These are phyloP conservation scores for Nakaseomyces kungkrabaensis DNA, from an alignment of 1,139 yeast species.

Conservation along the genomic window DNA sequence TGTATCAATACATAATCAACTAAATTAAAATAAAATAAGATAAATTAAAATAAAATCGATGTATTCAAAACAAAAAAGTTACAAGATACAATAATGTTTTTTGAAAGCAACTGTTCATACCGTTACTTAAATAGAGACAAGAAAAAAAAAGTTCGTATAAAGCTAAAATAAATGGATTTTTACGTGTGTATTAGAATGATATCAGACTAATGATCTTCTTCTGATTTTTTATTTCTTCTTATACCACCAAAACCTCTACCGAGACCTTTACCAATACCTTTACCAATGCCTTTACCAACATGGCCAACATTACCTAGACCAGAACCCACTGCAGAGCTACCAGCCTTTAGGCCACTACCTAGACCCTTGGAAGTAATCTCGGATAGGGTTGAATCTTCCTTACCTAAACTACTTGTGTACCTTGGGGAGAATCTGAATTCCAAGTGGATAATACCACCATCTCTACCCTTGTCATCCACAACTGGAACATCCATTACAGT, in stretches of 20 bases:
- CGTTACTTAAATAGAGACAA: not conserved
- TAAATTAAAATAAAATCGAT: too few species aligned
- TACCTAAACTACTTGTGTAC: constrained; percentile 38
- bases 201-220: not conserved
- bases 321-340: constrained; percentile 33
- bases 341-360: constrained; percentile 30
- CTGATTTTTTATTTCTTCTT: not conserved
- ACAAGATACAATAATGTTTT: too few species aligned
- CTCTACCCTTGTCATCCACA: constrained; percentile 34
- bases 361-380: constrained; percentile 34
- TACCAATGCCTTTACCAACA: not conserved
- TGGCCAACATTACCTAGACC: constrained; percentile 35
- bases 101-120: too few species aligned
- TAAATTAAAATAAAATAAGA: too few species aligned
- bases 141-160: not conserved
- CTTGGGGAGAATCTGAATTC: constrained; percentile 59
- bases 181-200: too few species aligned
- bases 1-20: too few species aligned
- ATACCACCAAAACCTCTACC: constrained; percentile 1
- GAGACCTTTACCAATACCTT: not conserved
- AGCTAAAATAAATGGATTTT: not conserved
- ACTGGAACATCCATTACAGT: constrained; percentile 48
- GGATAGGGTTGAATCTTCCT: constrained; percentile 29
- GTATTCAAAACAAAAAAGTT: too few species aligned
- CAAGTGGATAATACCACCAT: constrained; percentile 57